A percentile compares a stretch with the other conserved stretches of the same genome.
Evolutionary conservation across 2,329 filamentous ascomycete species (phyloP).

Genomic region (Alternaria rosae): DNA sequence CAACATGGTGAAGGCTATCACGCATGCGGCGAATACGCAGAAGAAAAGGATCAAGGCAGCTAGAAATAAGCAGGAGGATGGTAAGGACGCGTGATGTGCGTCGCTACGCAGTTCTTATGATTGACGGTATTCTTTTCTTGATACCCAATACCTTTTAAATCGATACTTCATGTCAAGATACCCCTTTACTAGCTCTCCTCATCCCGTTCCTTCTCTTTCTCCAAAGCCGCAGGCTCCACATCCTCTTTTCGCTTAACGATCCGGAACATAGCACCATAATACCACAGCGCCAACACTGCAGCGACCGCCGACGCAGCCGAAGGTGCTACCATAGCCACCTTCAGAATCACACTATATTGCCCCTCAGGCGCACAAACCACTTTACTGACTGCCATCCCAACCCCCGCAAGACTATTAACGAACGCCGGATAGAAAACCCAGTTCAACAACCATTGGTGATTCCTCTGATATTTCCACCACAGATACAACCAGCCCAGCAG

Average conservation of each 20-base stretch:
- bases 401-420: constrained; percentile 59
- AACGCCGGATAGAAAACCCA: constrained; percentile 56
- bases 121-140: not conserved
- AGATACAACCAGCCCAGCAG: constrained; percentile 54
- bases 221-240: constrained; percentile 33
- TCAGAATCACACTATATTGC: constrained; percentile 50
- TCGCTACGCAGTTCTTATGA: not conserved
- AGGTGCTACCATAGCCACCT: constrained; percentile 50
- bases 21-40: constrained; percentile 48
- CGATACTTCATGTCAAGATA: not conserved
- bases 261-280: constrained; percentile 48
- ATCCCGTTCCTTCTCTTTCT: constrained; percentile 12
- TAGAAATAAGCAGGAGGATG: constrained; percentile 6
- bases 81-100: not conserved
- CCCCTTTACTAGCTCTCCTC: not conserved
- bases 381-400: constrained; percentile 55
- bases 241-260: constrained; percentile 44
- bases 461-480: constrained; percentile 55
- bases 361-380: constrained; percentile 58
- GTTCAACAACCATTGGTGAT: constrained; percentile 64
- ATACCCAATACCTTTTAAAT: not conserved
- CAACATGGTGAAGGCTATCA: constrained; percentile 48
- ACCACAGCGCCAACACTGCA: constrained; percentile 27
- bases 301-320: constrained; percentile 9
- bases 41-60: constrained; percentile 30